phyloP scores from a whole-genome alignment of 1,284 basidiomycete species.

The Grifola frondosa region DNA sequence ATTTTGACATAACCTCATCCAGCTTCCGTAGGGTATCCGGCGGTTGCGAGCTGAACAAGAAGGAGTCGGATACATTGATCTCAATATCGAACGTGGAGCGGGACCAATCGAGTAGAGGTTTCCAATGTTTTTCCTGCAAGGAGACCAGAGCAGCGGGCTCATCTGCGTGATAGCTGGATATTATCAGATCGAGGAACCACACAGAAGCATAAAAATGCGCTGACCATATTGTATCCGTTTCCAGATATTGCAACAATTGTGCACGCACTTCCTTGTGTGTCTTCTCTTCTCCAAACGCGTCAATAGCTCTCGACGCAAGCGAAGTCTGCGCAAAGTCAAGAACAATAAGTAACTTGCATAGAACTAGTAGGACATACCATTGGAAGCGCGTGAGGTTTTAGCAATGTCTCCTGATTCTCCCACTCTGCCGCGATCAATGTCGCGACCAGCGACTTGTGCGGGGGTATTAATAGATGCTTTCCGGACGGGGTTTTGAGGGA shows the following conservation, averaged over 20 bases:
- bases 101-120: slow-evolving; percentile 84
- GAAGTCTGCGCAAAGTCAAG: slow-evolving; percentile 66
- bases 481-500: slow-evolving; percentile 87
- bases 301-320: slow-evolving; percentile 85
- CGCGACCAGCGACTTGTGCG: slow-evolving; percentile 71
- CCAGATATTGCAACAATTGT: slow-evolving; percentile 83
- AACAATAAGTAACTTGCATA: neutral
- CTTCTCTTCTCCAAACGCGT: slow-evolving; percentile 63
- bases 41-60: slow-evolving; percentile 70
- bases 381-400: slow-evolving; percentile 91
- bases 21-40: slow-evolving; percentile 65
- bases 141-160: slow-evolving; percentile 74
- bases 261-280: slow-evolving; percentile 67
- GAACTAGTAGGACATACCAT: slow-evolving; percentile 58
- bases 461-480: slow-evolving; percentile 70
- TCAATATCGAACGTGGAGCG: slow-evolving; percentile 64
- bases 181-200: neutral
- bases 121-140: slow-evolving; percentile 89
- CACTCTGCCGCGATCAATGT: slow-evolving; percentile 92
- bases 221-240: slow-evolving; percentile 95
- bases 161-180: slow-evolving; percentile 77
- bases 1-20: slow-evolving; percentile 51
- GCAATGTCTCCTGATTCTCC: slow-evolving; percentile 85
- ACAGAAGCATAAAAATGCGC: neutral
- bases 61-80: slow-evolving; percentile 66